Base-by-base conservation (phyloP, 2,329 filamentous ascomycete species). In the Diaporthe batatas region DNA sequence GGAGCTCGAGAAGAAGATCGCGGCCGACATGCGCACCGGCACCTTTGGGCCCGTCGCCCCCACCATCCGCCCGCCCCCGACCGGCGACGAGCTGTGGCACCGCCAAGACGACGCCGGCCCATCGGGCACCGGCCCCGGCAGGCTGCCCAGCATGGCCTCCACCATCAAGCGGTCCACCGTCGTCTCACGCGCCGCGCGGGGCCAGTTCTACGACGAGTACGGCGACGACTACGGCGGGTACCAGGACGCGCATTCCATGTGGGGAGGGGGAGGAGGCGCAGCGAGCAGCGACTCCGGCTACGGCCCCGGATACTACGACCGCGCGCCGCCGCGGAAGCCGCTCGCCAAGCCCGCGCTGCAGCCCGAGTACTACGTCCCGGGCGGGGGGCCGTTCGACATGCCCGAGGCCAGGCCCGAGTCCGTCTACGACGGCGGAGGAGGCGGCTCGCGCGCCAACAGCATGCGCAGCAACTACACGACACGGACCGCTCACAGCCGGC, bases 191-290 rank as follows among this genome's bases (percentile, higher is more conserved):
- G 55, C 42, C 2, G 53, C 68, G 44, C 68, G 68, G 32, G 55
- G 44, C 39, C 68, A 59, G 55, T 44, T 54, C 47, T 54, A 70
- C 44, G 68, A 70, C 23, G 68, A 70, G n/a, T 70, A 70, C 55
- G 68, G 68, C 1, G 68, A 70, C 21, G 68, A 70, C 68, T 70
- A 70, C 55, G 68, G 68, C 68, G 68, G 68, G 23, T 70, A 70
- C 42, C 68, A 70, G 32, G 68, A 70, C 42, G 68, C 55, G 5
- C 49, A 53, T 5, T 36, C n/a, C 11, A 23, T 34, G 18, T 42
- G 39, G 39, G 54, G 54, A 1, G 54, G 44, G 1, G 42, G 68
- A 6, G 42, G 55, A 10, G 68, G 62, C 0, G 11, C 39, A 4
- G 67, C 68, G 6, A 70, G 68, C 44, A 70, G 68, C 21, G 68